Conservation (phyloP, 2,329 filamentous ascomycete genomes). For the Paracoccidioides lutzii region DNA sequence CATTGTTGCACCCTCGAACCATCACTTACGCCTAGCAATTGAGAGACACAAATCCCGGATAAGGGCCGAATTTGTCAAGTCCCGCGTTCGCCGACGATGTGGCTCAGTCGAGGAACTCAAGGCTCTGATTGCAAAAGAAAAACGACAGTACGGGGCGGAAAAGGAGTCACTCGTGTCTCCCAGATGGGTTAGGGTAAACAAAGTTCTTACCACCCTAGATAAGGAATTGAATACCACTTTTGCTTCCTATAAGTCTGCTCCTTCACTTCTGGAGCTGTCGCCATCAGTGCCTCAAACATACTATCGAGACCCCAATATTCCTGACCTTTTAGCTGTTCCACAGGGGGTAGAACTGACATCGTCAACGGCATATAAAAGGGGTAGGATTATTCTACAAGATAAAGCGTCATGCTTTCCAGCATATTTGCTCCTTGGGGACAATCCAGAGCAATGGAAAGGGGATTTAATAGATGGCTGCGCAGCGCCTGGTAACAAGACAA, state of each 20-base stretch:
- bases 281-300: conserved; percentile 38
- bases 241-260: conserved; percentile 45
- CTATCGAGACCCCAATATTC: conserved; percentile 67
- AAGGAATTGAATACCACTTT: conserved; percentile 68
- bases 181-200: conserved; percentile 87
- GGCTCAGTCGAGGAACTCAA: conserved; percentile 53
- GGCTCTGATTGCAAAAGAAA: conserved; percentile 22
- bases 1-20: conserved; percentile 65
- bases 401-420: conserved; percentile 96
- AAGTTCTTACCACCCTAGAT: conserved; percentile 56
- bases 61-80: conserved; percentile 67
- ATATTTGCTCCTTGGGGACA: conserved; percentile 58
- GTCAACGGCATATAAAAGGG: conserved; percentile 58
- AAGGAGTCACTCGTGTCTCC: conserved; percentile 43
- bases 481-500: conserved; percentile 95
- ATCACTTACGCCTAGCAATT: conserved; percentile 63
- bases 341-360: conserved; percentile 59
- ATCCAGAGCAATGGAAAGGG: conserved; percentile 36
- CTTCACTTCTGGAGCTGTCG: conserved; percentile 46
- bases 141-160: conserved; percentile 29
- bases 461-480: conserved; percentile 87
- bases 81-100: conserved; percentile 58
- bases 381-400: conserved; percentile 80
- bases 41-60: conserved; percentile 72
- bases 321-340: conserved; percentile 68